Base-by-base conservation (phyloP, 495 filamentous ascomycete genomes). In the Daldinia caldariorum region DNA sequence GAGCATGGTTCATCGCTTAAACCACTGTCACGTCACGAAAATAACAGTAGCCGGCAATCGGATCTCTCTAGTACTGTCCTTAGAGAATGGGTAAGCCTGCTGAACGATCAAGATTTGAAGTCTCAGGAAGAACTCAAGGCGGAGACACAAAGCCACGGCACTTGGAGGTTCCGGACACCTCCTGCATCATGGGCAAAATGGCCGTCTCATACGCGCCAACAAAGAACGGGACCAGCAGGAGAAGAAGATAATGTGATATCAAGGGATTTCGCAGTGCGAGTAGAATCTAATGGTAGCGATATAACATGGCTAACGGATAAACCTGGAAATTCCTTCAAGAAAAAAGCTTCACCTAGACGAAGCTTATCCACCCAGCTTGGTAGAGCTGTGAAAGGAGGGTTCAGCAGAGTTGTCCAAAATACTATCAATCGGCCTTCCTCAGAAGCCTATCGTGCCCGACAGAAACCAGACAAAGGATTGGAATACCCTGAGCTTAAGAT, bases 401-500 rank as follows among this genome's bases (percentile, higher is more conserved):
- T 79, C 38, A 74, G 64, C 43, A 79, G 70, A 35, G 71, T 82
- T 14, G 67, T 80, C n/a, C 59, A 70, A 29, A 50, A 16, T 14
- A 70, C 67, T 34, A 49, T 65, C 34, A 59, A 47, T 45, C 51
- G 43, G 59, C 47, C 32, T 61, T 69, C 74, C 59, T 67, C 68
- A 1, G 57, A 70, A 14, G 31, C 63, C 34, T 50, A 64, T 14
- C 57, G 43, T 61, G 16, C 50, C 31, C 59, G 13, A 18, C 58
- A 57, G 29, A 70, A 63, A 20, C 39, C 54, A 7, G 59, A 64
- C n/a, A 53, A 50, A 3, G 69, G 65, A 13, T 47, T 78, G 32
- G 79, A 81, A 55, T 79, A 80, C 37, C 78, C 77, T 1, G 79
- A 80, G 50, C 77, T 81, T 18, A 76, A 78, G 53, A 66, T 80